A percentile compares a stretch with the other conserved stretches of the same genome.
phyloP scores from a whole-genome alignment of 2,329 filamentous ascomycete species.

The Corinectria fuckeliana region DNA sequence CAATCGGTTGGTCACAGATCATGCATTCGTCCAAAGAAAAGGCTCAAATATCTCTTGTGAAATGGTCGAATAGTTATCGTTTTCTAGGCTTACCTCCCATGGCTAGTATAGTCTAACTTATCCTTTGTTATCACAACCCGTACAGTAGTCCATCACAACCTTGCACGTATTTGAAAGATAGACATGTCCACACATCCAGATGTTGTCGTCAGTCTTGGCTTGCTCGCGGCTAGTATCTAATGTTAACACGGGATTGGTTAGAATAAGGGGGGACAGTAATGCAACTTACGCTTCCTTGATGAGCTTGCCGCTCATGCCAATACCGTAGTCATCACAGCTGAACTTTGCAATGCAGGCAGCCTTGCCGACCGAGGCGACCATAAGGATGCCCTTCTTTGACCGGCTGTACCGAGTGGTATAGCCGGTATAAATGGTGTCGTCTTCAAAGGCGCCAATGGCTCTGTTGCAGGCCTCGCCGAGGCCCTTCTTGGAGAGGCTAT shows the following conservation, averaged over 20 bases:
- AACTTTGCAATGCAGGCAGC: constrained; percentile 6
- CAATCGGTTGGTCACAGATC: too few species aligned
- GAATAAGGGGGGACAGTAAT: neutral
- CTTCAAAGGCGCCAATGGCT: neutral
- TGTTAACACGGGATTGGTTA: neutral
- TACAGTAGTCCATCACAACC: neutral
- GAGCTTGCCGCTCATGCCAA: constrained; percentile 2
- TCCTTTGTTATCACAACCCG: neutral
- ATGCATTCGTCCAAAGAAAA: too few species aligned
- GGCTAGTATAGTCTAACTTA: too few species aligned
- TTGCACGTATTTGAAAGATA: neutral
- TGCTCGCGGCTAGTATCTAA: neutral
- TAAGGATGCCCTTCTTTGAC: neutral
- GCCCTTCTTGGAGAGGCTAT: neutral
- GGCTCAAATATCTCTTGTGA: too few species aligned
- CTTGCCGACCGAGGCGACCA: neutral
- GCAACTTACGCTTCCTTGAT: constrained; percentile 15
- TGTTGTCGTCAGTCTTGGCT: neutral
- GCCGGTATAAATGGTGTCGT: neutral
- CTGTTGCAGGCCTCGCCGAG: neutral
- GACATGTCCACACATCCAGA: neutral
- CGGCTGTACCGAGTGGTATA: neutral
- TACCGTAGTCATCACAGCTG: constrained; percentile 6
- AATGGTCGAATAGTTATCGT: too few species aligned
- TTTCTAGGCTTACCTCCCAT: too few species aligned